Base-by-base conservation (phyloP, 441 rosid genomes). In the Erodium trifolium region DNA sequence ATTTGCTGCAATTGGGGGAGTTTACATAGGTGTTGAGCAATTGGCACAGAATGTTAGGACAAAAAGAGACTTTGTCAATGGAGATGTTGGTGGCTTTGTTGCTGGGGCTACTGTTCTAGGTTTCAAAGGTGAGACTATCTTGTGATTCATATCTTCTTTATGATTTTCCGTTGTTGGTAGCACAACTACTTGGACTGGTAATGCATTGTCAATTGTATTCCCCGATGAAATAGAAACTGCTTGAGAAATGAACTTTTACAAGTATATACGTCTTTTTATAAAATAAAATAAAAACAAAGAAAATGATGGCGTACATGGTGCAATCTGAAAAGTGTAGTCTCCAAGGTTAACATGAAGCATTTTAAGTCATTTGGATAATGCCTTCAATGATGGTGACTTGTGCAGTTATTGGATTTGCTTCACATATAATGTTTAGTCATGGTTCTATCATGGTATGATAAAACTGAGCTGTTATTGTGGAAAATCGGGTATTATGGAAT, bases 21-120 rank as follows among this genome's bases (percentile, higher is more conserved):
- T 92, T 76, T 92, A 85, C 82, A 87, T 92, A 11, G 98, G 98
- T 63, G 91, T 92, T 70, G 97, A 92, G 82, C 96, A 92, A 88
- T 74, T 92, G 73, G 66, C 86, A 68, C 84, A 87, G 86, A 72
- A 80, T 69, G 81, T 79, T 41, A 81, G 97, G 82, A 74, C 71
- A 81, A 92, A 92, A 78, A 88, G 97, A 82, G 97, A 90, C 70
- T 88, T 92, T 66, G 72, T 85, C 64, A 92, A 92, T 80, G 98
- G 98, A 75, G 89, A 93, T 72, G 83, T 90, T 37, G 92, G 98
- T 41, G 97, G 96, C 75, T 92, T 92, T 65, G 93, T 79, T 27
- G 92, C 98, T 70, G 97, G 98, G 49, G 93, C 98, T 64, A 71
- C 93, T n/a, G 49, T 90, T 64, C 83, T 90, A 5, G 98, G 98